Evolutionary conservation across 129 eudicot species (phyloP).

Genomic region (Lactuca sativa): DNA sequence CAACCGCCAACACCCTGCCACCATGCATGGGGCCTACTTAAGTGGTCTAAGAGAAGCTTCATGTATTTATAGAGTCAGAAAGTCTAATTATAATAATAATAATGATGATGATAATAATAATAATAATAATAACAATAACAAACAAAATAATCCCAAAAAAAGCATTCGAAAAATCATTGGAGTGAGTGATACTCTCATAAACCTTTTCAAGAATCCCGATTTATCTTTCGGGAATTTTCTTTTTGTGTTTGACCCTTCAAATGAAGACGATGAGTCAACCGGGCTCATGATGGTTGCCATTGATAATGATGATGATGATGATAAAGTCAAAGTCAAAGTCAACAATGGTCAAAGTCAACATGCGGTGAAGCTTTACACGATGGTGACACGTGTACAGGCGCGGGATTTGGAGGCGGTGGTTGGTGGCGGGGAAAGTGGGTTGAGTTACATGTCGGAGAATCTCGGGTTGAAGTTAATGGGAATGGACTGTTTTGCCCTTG

Average conservation of each 20-base stretch:
- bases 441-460: conserved; percentile 47
- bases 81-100: conserved; percentile 41
- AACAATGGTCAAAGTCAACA: conserved; percentile 25
- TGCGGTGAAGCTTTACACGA: conserved; percentile 61
- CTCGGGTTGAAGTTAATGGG: conserved; percentile 85
- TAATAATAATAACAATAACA: neutral
- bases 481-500: conserved; percentile 43
- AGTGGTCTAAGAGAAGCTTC: conserved; percentile 93
- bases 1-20: conserved; percentile 84
- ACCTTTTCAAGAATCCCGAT: conserved; percentile 78
- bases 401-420: conserved; percentile 50
- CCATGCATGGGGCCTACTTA: conserved; percentile 94
- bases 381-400: conserved; percentile 73
- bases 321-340: conserved; percentile 2
- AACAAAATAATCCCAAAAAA: conserved; percentile 45
- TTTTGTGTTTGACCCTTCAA: conserved; percentile 64
- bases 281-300: conserved; percentile 66
- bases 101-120: conserved; percentile 37
- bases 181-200: conserved; percentile 44
- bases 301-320: conserved; percentile 24
- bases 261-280: conserved; percentile 50
- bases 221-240: conserved; percentile 50
- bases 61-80: conserved; percentile 51
- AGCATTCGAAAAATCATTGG: conserved; percentile 40
- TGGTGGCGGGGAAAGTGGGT: conserved; percentile 44